Base-by-base conservation (phyloP, 164 flowering plant species). In the Umbellularia californica region DNA sequence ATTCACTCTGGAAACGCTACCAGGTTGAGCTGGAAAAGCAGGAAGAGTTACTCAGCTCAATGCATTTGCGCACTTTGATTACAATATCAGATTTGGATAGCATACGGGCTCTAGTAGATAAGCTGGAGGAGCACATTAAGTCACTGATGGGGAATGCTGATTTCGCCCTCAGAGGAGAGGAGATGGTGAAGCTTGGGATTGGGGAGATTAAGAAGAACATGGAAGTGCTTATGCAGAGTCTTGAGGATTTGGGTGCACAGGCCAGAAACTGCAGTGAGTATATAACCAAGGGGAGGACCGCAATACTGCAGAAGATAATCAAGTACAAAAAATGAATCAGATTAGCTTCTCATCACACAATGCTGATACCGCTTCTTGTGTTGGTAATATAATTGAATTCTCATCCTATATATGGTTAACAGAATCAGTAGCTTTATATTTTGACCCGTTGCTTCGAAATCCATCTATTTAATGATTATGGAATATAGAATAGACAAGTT, bases 141-240 rank as follows among this genome's bases (percentile, higher is more conserved):
- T 82, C 89, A 11, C 68, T 91, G 20, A 10, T 90, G 83, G 74
- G 79, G 12, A 85, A 71, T 79, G 91, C 87, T 11, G 88, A 88
- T 58, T 86, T 93, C 68, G 92, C 87, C 0, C 70, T 84, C 58
- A 77, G 58, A 63, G 89, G 85, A 28, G 89, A 84, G 55, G 92
- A 84, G 20, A 84, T 83, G 0, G 81, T 91, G 81, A 87, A 78
- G 84, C 72, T 91, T 50, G 94, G 80, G 5, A 82, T 92, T 41
- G 92, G 87, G 13, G 97, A 92, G 87, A 91, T 94, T 24, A 90
- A 83, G 84, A 89, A 82, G 85, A 87, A 83, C 68, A 64, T 90
- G 75, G 82, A 72, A 69, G 81, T 60, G 3, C 88, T 94, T 70
- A 80, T 80, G 83, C 83, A 86, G 70, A 86, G 84, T 63, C 83